Evolutionary conservation across 768 basidiomycete genomes (phyloP), one percentile per base, ranked within the genome.

Genomic region (Suillus subluteus): DNA sequence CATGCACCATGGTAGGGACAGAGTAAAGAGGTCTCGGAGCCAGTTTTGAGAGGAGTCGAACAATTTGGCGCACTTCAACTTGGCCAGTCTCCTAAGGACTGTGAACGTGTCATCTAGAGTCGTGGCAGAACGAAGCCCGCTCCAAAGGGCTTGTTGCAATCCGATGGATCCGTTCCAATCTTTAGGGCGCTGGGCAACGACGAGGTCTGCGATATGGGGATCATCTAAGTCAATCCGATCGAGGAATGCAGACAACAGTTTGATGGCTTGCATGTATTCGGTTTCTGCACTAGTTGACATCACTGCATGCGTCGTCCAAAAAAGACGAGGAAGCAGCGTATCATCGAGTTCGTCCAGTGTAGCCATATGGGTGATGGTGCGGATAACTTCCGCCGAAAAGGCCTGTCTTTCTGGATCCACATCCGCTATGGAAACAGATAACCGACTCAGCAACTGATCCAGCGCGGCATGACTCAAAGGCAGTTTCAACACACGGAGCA

Each of bases 1-100:
- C 35, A 98, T 78, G 76, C 93, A 96, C 90, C 92, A 95, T 0
- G 96, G 95, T n/a, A 98, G 79, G 3, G 88, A 87, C 6, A 91
- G 80, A 0, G 94, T 88, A 75, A 95, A 95, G 41, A 95, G 78
- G 72, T 94, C 92, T n/a, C 92, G 87, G 41, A 95, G 81, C 46
- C 93, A 90, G 32, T 86, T 87, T 38, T 86, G 84, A 1, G 89
- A 84, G 44, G 86, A 76, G 74, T 96, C 94, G 52, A 96, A 86
- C 13, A 96, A 81, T 23, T 84, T 83, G 18, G 82, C 79, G 67
- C 91, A 88, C 30, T 86, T 78, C 50, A 91, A 78, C 71, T 84
- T 86, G 26, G 89, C 79, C 23, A 96, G 79, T 6, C 78, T 82
- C 70, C 87, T 84, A 9, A 98, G 82, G 23, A 92, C 82, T 67